phyloP scores from a whole-genome alignment of 164 flowering plant species.

The Sedum album region DNA sequence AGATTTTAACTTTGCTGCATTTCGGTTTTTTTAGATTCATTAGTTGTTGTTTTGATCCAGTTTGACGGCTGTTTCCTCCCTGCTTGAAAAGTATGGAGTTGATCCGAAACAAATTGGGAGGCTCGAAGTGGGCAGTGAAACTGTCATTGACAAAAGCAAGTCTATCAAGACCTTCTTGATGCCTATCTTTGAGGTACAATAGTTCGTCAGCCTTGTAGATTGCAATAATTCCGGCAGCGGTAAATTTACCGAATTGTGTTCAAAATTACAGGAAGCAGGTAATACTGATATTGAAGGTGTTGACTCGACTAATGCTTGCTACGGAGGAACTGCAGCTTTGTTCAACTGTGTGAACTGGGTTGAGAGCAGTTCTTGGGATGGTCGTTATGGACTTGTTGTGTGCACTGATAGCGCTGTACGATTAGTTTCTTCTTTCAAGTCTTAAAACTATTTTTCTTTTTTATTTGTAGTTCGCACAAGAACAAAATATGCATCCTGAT shows the following conservation, averaged over 20 bases:
- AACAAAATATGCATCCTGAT: not conserved
- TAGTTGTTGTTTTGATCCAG: conserved; percentile 28
- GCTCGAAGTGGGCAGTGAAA: conserved; percentile 97
- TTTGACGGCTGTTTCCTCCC: conserved; percentile 83
- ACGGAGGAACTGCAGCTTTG: conserved; percentile 97
- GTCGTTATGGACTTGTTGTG: conserved; percentile 97
- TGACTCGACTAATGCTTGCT: conserved; percentile 98
- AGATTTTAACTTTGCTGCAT: not conserved
- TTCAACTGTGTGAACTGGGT: conserved; percentile 98
- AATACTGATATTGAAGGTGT: conserved; percentile 99
- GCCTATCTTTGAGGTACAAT: conserved; percentile 84
- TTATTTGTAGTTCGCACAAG: not conserved
- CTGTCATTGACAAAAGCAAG: conserved; percentile 99
- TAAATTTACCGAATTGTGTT: not conserved
- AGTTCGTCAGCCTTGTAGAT: not conserved
- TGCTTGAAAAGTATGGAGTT: conserved; percentile 78
- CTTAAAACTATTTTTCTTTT: not conserved
- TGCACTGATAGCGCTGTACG: conserved; percentile 85
- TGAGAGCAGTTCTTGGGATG: conserved; percentile 99
- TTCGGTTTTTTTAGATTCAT: not conserved
- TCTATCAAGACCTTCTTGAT: conserved; percentile 97
- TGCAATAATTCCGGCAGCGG: not conserved
- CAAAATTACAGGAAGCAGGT: conserved; percentile 56
- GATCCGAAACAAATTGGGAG: conserved; percentile 93
- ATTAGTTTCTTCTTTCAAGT: not conserved